A percentile compares a stretch with the other conserved stretches of the same genome.
Evolutionary conservation across 352 stramenopile genomes (phyloP).

Genomic region (Phytophthora lateralis): DNA sequence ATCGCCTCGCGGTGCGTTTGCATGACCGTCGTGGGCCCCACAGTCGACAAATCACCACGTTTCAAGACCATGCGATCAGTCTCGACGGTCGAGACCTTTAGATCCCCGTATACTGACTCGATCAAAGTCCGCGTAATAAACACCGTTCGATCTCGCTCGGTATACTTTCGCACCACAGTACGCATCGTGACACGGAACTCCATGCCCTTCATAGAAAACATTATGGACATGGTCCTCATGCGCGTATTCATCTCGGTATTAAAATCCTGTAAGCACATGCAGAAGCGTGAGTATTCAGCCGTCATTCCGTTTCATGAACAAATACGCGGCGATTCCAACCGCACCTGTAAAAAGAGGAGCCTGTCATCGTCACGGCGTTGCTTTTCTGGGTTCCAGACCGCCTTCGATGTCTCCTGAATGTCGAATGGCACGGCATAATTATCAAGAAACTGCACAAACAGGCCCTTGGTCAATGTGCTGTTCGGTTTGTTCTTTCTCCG

Average conservation of each 20-base stretch:
- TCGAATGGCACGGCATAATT: slow-evolving; percentile 29
- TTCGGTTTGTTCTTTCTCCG: slow-evolving; percentile 12
- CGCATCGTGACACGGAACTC: slow-evolving; percentile 16
- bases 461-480: not conserved
- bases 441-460: slow-evolving; percentile 29
- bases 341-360: slow-evolving; percentile 19
- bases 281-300: not conserved
- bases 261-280: slow-evolving; percentile 14
- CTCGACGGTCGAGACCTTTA: slow-evolving; percentile 12
- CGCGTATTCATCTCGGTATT: slow-evolving; percentile 17
- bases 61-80: slow-evolving; percentile 30
- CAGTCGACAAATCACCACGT: slow-evolving; percentile 6
- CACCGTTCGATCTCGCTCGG: slow-evolving; percentile 10
- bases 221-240: slow-evolving; percentile 19
- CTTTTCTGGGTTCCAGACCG: slow-evolving; percentile 16
- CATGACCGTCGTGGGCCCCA: slow-evolving; percentile 27
- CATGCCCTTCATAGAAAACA: slow-evolving; percentile 8
- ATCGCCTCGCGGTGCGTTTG: slow-evolving; percentile 27
- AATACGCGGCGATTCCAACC: not conserved
- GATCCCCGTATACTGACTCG: slow-evolving; percentile 10
- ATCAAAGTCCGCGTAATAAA: slow-evolving; percentile 28
- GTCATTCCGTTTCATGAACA: not conserved
- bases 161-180: slow-evolving; percentile 20
- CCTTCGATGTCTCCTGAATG: slow-evolving; percentile 14
- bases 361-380: not conserved